Evolutionary conservation across 805 yeast species (phyloP).

Genomic region (Wickerhamomyces strasburgensis): DNA sequence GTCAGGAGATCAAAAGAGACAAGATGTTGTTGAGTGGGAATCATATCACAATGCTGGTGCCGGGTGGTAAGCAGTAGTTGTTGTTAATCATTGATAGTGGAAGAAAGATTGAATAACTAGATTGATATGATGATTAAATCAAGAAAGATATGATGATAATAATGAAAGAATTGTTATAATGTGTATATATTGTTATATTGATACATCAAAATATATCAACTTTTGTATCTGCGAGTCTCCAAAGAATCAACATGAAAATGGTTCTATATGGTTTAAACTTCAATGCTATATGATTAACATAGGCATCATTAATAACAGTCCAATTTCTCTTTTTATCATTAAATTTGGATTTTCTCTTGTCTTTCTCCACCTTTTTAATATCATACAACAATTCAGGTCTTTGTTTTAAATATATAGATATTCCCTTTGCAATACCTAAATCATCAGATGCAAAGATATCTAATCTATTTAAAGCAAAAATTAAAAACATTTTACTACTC

Average conservation of each 20-base stretch:
- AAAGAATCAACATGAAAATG: conserved; percentile 62
- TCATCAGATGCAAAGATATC: conserved; percentile 77
- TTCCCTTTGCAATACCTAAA: conserved; percentile 81
- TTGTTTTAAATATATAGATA: conserved; percentile 53
- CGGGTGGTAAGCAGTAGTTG: conserved; percentile 40
- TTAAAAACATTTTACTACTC: conserved; percentile 85
- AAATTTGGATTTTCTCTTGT: conserved; percentile 32
- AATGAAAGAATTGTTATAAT: too few species aligned
- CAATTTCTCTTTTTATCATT: conserved; percentile 50
- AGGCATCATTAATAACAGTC: conserved; percentile 59
- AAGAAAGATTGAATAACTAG: too few species aligned
- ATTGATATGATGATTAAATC: too few species aligned
- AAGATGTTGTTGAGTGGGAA: conserved; percentile 69
- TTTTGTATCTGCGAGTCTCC: conserved; percentile 69
- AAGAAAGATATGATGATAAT: too few species aligned
- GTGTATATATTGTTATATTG: too few species aligned
- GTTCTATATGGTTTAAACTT: conserved; percentile 62
- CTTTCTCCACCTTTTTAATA: conserved; percentile 36
- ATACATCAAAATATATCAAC: conserved; percentile 10
- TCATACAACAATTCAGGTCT: conserved; percentile 45
- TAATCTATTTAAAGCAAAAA: conserved; percentile 60
- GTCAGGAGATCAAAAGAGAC: conserved; percentile 41
- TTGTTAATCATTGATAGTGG: too few species aligned
- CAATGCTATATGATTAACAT: conserved; percentile 50
- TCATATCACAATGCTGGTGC: conserved; percentile 64